These are phyloP conservation scores for Coriolopsis trogii DNA, from an alignment of 1,284 basidiomycete species.

Conservation along the genomic window DNA sequence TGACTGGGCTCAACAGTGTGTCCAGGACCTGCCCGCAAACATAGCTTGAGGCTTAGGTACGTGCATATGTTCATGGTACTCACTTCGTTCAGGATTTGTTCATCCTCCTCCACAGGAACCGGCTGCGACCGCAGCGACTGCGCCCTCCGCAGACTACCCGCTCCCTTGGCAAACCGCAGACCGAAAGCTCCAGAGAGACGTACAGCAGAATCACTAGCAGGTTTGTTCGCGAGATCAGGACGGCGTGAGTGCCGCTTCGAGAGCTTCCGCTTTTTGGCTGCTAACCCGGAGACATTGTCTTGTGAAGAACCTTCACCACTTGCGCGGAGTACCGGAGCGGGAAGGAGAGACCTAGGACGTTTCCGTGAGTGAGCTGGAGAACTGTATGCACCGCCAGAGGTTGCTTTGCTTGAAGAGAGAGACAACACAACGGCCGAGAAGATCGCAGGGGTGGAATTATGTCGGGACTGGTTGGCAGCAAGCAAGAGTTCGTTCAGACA, in stretches of 20 bases:
- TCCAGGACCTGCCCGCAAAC: background rate
- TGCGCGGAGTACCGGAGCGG: too few species aligned
- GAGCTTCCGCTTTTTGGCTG: constrained; percentile 4
- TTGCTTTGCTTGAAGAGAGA: background rate
- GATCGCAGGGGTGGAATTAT: too few species aligned
- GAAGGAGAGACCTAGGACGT: background rate
- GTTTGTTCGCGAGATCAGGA: background rate
- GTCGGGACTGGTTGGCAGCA: background rate
- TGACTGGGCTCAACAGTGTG: background rate
- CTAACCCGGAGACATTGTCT: background rate
- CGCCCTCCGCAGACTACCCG: constrained; percentile 25
- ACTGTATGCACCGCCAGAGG: background rate
- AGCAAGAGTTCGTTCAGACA: constrained; percentile 12
- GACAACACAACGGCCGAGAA: too few species aligned
- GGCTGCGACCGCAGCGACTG: constrained; percentile 22
- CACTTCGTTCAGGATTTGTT: constrained; percentile 4
- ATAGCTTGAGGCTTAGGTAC: background rate
- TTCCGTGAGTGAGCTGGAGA: background rate
- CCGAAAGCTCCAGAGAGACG: constrained; percentile 17
- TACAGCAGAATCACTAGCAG: background rate
- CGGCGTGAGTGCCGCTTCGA: background rate
- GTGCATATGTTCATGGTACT: background rate
- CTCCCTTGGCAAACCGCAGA: constrained; percentile 18
- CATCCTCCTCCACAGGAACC: background rate
- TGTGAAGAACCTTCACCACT: background rate